Evolutionary conservation across 2,329 filamentous ascomycete genomes (phyloP).

Genomic region (Myriosclerotinia duriaeana): DNA sequence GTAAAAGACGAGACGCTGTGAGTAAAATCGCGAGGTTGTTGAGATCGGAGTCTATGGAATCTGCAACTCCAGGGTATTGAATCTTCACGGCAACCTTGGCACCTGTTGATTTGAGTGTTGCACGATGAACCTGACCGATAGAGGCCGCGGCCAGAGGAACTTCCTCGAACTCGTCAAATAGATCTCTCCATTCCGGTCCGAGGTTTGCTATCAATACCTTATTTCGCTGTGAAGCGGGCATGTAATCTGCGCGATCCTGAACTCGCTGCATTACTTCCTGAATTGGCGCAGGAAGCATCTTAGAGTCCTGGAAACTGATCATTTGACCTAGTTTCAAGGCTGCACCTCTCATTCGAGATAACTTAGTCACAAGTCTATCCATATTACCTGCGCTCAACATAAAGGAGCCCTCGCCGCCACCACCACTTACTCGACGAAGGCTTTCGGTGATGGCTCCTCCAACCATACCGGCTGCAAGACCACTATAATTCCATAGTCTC

Average conservation of each 20-base stretch:
- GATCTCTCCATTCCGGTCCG: slow-evolving; percentile 77
- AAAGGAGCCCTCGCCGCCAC: slow-evolving; percentile 68
- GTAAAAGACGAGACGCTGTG: slow-evolving; percentile 84
- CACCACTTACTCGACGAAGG: slow-evolving; percentile 75
- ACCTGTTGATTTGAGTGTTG: slow-evolving; percentile 71
- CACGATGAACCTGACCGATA: slow-evolving; percentile 93
- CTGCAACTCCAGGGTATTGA: slow-evolving; percentile 93
- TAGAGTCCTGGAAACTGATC: slow-evolving; percentile 97
- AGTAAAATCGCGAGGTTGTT: slow-evolving; percentile 90
- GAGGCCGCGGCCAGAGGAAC: slow-evolving; percentile 92
- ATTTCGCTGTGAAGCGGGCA: slow-evolving; percentile 91
- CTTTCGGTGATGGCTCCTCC: slow-evolving; percentile 86
- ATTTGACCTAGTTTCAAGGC: slow-evolving; percentile 97
- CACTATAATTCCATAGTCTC: slow-evolving; percentile 90
- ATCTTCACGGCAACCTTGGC: slow-evolving; percentile 89
- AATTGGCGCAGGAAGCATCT: slow-evolving; percentile 85
- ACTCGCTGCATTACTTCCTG: slow-evolving; percentile 90
- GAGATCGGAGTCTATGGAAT: slow-evolving; percentile 94
- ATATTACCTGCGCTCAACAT: slow-evolving; percentile 89
- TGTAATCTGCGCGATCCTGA: slow-evolving; percentile 95
- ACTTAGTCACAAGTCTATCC: slow-evolving; percentile 86
- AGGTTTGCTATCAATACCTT: slow-evolving; percentile 77
- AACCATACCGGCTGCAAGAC: slow-evolving; percentile 91
- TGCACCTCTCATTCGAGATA: slow-evolving; percentile 94
- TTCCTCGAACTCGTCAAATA: slow-evolving; percentile 85